phyloP scores from a whole-genome alignment of 2,329 filamentous ascomycete species.

The Zasmidium citrigriseum region DNA sequence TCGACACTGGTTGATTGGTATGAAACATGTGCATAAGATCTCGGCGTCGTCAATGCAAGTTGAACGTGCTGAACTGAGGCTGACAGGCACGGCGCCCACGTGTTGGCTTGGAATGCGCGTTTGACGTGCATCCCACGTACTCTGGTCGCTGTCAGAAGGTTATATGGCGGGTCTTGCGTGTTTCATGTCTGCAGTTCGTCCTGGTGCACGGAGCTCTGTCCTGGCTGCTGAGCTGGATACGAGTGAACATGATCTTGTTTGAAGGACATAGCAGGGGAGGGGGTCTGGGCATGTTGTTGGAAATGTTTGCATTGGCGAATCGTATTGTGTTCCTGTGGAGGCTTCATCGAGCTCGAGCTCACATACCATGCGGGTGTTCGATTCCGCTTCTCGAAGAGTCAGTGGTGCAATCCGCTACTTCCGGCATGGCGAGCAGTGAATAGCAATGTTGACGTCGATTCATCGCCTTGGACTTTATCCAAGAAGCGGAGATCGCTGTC shows the following conservation, averaged over 20 bases:
- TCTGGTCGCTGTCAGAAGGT: no score
- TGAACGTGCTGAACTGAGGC: background rate
- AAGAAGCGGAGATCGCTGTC: no score
- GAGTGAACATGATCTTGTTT: background rate
- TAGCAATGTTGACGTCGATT: no score
- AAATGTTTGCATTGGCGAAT: background rate
- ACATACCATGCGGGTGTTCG: background rate
- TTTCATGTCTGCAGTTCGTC: no score
- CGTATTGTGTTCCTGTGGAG: background rate
- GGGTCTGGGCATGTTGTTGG: background rate
- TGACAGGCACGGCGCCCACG: background rate
- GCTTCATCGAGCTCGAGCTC: background rate
- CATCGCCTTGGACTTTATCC: no score
- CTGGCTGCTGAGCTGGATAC: no score
- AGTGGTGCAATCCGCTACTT: background rate
- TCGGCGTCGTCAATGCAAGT: background rate
- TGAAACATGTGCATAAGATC: background rate
- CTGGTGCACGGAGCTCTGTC: no score
- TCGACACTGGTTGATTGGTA: background rate
- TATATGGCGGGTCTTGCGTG: no score
- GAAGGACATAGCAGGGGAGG: background rate
- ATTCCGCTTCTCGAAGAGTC: background rate
- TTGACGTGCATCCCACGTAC: background rate
- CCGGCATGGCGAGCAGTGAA: background rate
- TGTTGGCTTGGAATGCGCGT: background rate